These are phyloP conservation scores for Malassezia sympodialis DNA, from an alignment of 1,284 basidiomycete species.

Conservation along the genomic window DNA sequence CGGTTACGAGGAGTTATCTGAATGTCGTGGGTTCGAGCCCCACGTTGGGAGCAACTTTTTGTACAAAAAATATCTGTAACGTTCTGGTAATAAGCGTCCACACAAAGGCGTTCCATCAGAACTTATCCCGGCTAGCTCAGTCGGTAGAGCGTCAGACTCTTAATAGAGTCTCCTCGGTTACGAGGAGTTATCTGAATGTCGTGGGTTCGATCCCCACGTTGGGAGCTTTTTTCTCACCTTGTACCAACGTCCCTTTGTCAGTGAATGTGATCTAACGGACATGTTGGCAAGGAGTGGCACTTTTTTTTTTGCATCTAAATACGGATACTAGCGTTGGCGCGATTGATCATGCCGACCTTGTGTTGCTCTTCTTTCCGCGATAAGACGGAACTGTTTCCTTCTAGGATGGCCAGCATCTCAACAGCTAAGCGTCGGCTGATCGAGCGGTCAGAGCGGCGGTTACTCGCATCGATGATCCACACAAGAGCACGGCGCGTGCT, in stretches of 20 bases:
- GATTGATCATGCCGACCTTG: constrained; percentile 64
- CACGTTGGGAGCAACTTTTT: constrained; percentile 31
- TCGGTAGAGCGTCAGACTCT: constrained; percentile 49
- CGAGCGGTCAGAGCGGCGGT: constrained; percentile 46
- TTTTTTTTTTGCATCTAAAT: constrained; percentile 19
- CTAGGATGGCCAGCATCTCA: constrained; percentile 48
- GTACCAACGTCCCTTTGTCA: no score
- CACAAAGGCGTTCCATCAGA: no score
- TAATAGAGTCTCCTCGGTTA: constrained; percentile 21
- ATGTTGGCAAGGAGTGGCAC: not conserved
- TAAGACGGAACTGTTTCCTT: constrained; percentile 46
- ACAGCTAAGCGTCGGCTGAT: constrained; percentile 47
- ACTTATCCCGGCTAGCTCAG: constrained; percentile 47
- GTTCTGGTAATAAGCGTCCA: no score
- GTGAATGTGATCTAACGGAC: no score
- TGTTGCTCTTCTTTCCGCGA: constrained; percentile 54
- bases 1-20: constrained; percentile 25
- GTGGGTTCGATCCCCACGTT: constrained; percentile 47
- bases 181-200: constrained; percentile 39
- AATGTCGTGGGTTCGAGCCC: constrained; percentile 48
- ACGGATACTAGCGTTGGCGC: constrained; percentile 52
- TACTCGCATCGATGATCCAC: constrained; percentile 50
- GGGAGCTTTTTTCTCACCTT: constrained; percentile 30
- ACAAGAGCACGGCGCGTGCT: constrained; percentile 44
- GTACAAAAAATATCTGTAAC: no score